Evolutionary conservation across 306 rosid genomes (phyloP), one percentile per base, ranked within the genome.

Genomic region (Vicia villosa): DNA sequence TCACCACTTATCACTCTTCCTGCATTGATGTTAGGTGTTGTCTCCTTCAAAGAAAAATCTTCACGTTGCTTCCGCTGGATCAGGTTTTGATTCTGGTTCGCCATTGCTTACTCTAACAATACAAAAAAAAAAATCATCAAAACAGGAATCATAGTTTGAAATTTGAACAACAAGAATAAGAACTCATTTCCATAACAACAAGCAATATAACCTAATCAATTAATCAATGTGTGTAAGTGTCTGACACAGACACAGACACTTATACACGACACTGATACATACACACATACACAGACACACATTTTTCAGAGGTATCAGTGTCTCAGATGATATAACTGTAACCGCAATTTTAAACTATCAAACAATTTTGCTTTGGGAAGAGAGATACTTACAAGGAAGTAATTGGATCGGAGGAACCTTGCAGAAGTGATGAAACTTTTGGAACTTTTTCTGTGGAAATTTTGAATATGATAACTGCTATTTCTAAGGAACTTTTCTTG

Each of bases 1-100:
- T 74, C 78, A 41, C 78, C 78, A 74, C 65, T 54, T 5, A 74
- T 74, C 57, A 74, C 78, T 19, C 57, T 74, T 64, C 72, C 78
- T 17, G 57, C 72, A 41, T 12, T 63, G 65, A 73, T 73, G 64
- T 73, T 73, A 15, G 77, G 77, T 11, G 64, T 63, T 50, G 77
- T 73, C 20, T 37, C 77, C 70, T 73, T 73, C 15, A 73, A 11
- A 38, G 71, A 73, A 58, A 63, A 73, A 63, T 73, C 70, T 15
- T 73, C 71, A 16, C 7, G 52, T 10, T 63, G 28, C 70, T 62
- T 73, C 34, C 13, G 63, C 20, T 36, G 77, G 9, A 61, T 63
- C 20, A 59, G 60, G 3, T 55, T 69, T 41, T 41, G 46, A 2
- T 56, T 70, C 46, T 69, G 56, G 16, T 45, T 65, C 16, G 64